Evolutionary conservation across 192 early-diverging fungal genomes (phyloP), one percentile per base, ranked within the genome.

Genomic region (Dispira simplex): DNA sequence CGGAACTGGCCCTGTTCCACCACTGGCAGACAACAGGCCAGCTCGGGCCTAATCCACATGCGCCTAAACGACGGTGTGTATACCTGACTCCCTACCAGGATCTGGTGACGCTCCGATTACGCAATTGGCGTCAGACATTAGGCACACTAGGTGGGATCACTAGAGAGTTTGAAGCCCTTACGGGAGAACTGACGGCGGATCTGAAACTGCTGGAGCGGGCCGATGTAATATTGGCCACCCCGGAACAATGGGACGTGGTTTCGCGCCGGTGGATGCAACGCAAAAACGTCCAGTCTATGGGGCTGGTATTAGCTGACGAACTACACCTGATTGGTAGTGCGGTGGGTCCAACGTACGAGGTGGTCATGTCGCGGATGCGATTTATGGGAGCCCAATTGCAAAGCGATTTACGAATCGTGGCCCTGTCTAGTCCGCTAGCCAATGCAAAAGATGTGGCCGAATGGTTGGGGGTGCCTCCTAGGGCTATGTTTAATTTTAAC

Each of bases 361-460:
- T 94, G 13, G 87, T 98, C 63, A 84, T 95, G 0, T 94, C 91
- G 25, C 76, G 97, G 58, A 90, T 95, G 92, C 84, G 93, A 21
- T 93, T 84, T 66, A 95, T 99, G 66, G 84, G 85, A 8, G 83
- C 78, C 21, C 87, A 91, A 70, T 79, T 82, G 0, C 86, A 88
- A 51, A 82, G 83, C 46, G 75, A 83, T 46, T 88, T 97, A 63
- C 88, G 97, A n/a, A 88, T 99, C 46, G 85, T 99, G 32, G 90
- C 85, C 18, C 72, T 99, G 65, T 84, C 90, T 49, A 85, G 90
- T 2, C 90, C 90, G 2, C 66, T 99, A 49, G 91, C 95, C 25
- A 99, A 99, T 71, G 95, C 95, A n/a, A 78, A 86, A n/a, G 97
- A 99, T 66, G 73, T 99, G 46, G 97, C 92, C 2, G 90, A 93